Conservation (phyloP, 768 basidiomycete species). For the Psilocybe tampanensis region DNA sequence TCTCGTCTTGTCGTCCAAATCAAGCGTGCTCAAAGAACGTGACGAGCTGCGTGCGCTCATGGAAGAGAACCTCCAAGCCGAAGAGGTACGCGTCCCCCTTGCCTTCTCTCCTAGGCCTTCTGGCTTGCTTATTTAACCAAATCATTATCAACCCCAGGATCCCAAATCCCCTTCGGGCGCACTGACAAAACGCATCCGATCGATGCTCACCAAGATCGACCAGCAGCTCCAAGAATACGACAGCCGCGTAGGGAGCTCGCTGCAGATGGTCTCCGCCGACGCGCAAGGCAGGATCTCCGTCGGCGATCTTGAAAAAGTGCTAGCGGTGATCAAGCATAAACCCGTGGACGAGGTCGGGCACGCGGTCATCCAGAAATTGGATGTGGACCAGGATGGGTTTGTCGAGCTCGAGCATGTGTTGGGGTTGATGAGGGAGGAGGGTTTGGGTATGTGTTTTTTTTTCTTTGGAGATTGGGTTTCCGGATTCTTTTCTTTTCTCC, state of each 20-base stretch:
- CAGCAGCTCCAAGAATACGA: constrained; percentile 92
- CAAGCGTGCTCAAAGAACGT: constrained; percentile 94
- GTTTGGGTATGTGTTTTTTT: constrained; percentile 57
- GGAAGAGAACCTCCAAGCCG: constrained; percentile 89
- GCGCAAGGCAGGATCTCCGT: constrained; percentile 88
- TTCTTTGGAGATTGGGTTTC: too few species aligned
- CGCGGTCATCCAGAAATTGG: constrained; percentile 88
- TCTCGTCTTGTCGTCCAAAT: constrained; percentile 89
- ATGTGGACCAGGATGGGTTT: constrained; percentile 94
- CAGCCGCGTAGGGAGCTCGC: constrained; percentile 76
- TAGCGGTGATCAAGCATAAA: constrained; percentile 91
- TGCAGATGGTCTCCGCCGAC: constrained; percentile 86
- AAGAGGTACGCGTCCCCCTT: constrained; percentile 57
- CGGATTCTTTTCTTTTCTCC: too few species aligned
- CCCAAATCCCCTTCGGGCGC: constrained; percentile 81
- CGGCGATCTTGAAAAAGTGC: constrained; percentile 85
- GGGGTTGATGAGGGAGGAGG: constrained; percentile 85
- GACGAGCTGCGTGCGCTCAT: constrained; percentile 89
- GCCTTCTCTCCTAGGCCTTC: background rate
- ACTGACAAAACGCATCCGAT: constrained; percentile 93
- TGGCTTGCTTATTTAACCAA: background rate
- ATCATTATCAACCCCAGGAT: constrained; percentile 42
- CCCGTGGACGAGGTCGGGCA: constrained; percentile 90
- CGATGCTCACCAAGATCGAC: constrained; percentile 96
- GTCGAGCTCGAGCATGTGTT: constrained; percentile 95